phyloP scores from a whole-genome alignment of 108 stramenopile genomes.

The Cyclostephanos invisitatus region DNA sequence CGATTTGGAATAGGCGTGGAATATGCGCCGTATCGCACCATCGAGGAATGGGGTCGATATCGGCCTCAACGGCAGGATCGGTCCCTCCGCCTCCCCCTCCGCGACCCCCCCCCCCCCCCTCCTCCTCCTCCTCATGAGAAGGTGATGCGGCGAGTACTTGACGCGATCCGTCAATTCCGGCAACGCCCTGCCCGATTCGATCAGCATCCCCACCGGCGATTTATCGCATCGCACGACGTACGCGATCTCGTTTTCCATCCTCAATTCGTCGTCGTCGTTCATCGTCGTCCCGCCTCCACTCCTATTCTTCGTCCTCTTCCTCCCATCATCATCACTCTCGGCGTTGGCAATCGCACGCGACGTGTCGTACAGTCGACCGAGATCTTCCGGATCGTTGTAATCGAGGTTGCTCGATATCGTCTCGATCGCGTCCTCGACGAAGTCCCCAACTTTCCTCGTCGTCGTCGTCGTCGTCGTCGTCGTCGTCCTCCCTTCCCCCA shows the following conservation, averaged over 20 bases:
- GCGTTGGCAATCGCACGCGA: not conserved
- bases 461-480: not conserved
- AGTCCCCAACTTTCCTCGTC: constrained; percentile 1
- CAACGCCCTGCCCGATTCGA: constrained; percentile 61
- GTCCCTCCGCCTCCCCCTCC: not conserved
- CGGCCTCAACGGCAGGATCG: constrained; percentile 18
- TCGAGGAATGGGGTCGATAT: constrained; percentile 59
- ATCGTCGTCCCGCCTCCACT: constrained; percentile 1
- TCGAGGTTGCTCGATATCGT: constrained; percentile 31
- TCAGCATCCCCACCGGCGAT: constrained; percentile 58
- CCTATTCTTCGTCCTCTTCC: not conserved
- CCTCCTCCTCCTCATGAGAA: constrained; percentile 17
- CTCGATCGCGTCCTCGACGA: constrained; percentile 34
- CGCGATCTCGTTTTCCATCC: constrained; percentile 55
- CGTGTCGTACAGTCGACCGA: constrained; percentile 32
- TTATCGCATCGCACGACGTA: constrained; percentile 79
- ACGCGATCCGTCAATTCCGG: constrained; percentile 61
- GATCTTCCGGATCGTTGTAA: constrained; percentile 23
- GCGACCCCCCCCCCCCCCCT: not conserved
- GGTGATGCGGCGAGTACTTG: constrained; percentile 50
- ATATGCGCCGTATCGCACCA: constrained; percentile 56
- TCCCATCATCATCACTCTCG: no score
- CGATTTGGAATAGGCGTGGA: constrained; percentile 54
- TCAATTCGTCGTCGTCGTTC: not conserved
- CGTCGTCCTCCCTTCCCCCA: not conserved